Base-by-base conservation (phyloP, 75 land plant genomes). In the Larix kaempferi region DNA sequence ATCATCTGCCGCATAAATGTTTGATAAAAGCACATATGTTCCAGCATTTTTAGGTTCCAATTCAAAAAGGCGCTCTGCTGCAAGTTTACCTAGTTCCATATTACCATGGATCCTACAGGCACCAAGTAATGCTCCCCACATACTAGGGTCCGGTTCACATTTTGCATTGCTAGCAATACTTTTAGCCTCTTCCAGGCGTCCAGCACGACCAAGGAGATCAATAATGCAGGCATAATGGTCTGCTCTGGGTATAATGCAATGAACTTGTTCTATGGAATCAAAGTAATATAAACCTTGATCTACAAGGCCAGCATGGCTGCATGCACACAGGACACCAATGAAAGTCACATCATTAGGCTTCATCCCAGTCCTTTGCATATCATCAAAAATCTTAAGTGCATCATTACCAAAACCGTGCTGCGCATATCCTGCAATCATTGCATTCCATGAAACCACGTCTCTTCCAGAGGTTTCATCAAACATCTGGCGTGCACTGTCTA, bases 381-480 rank as follows among this genome's bases (percentile, higher is more conserved):
- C 41, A 52, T 16, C 64, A 73, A 79, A 80, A 33, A 80, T 63
- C 4, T 82, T 62, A 74, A 83, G 76, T 26, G 89, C 89, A 26
- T 73, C 59, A 14, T 2, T 29, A 35, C 77, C 63, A 15, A 74
- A 37, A 8, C 69, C 77, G 72, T 82, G 79, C 0, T 73, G 55
- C 3, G 78, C 59, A 56, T 80, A 74, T 23, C 80, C 83, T 49
- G 57, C 39, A 17, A 89, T 81, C 78, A 86, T 39, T 25, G 79
- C 76, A 78, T 83, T 89, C 77, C 65, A 86, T 11, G 86, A 75
- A 41, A 83, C 79, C 3, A 80, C 80, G 69, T 83, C 79, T 39
- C 52, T 26, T 14, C 15, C 72, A 23, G 62, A 63, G 73, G 76
- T 78, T 44, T 58, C n/a, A 59, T 23, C n/a, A 49, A 86, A 89